These are phyloP conservation scores for Erodium texanum DNA, from an alignment of 441 rosid species.

Conservation along the genomic window DNA sequence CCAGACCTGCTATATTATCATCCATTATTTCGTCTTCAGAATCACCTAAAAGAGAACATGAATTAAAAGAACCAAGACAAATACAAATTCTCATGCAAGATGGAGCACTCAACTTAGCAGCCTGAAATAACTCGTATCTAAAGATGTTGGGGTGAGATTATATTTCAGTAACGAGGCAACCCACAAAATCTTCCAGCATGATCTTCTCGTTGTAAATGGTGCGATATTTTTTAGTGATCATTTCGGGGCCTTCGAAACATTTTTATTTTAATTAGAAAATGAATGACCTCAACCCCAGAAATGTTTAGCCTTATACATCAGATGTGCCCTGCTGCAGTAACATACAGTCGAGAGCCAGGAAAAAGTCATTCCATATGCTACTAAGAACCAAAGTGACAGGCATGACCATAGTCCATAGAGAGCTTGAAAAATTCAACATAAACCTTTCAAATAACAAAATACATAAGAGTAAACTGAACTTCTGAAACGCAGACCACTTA, in stretches of 20 bases:
- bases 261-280: neutral
- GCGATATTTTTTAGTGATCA: too few relatives aligned
- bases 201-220: neutral
- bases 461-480: neutral
- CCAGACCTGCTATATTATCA: too few relatives aligned
- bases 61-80: neutral
- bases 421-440: neutral
- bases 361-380: too few relatives aligned
- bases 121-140: neutral
- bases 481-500: conserved; percentile 17
- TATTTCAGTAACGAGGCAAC: neutral
- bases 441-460: neutral
- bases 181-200: neutral
- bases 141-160: neutral
- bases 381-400: neutral
- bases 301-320: neutral
- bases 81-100: neutral
- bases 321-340: too few relatives aligned
- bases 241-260: neutral
- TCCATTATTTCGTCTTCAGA: conserved; percentile 30
- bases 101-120: neutral
- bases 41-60: conserved; percentile 26
- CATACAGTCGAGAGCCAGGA: too few relatives aligned
- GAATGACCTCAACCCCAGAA: neutral
- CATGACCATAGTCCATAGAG: neutral